A percentile compares a stretch with the other conserved stretches of the same genome.
These are phyloP conservation scores for Cubamyces sp. DNA, from an alignment of 768 basidiomycete species.

Conservation along the genomic window DNA sequence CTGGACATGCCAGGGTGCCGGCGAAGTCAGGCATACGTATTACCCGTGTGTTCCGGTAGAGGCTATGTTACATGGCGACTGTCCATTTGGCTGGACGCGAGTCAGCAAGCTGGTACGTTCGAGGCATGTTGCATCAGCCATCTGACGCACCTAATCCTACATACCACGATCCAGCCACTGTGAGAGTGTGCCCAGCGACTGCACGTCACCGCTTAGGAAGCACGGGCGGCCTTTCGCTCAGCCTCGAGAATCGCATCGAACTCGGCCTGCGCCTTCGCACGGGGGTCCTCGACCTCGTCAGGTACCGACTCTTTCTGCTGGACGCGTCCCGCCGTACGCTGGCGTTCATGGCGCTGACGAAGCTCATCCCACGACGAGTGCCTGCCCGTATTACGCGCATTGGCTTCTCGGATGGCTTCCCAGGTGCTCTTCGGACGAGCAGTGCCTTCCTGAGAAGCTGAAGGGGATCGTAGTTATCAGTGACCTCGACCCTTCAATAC, in stretches of 20 bases:
- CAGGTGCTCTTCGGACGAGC: constrained; percentile 46
- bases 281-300: constrained; percentile 31
- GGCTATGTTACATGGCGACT: not conserved
- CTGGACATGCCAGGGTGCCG: too few species aligned
- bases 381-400: constrained; percentile 43
- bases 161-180: not conserved
- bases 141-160: constrained; percentile 12
- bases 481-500: too few species aligned
- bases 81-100: too few species aligned
- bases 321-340: constrained; percentile 31
- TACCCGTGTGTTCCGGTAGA: too few species aligned
- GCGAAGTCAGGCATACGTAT: too few species aligned
- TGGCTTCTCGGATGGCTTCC: constrained; percentile 68
- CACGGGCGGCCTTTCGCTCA: constrained; percentile 46
- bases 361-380: constrained; percentile 71
- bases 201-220: not conserved
- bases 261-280: constrained; percentile 52
- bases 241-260: constrained; percentile 65
- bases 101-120: too few species aligned
- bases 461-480: not conserved
- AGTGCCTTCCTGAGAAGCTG: constrained; percentile 13
- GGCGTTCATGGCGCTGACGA: constrained; percentile 56
- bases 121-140: not conserved
- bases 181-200: not conserved
- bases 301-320: constrained; percentile 9